Base-by-base conservation (phyloP, 257 asterid genomes). In the Solanum pennellii region DNA sequence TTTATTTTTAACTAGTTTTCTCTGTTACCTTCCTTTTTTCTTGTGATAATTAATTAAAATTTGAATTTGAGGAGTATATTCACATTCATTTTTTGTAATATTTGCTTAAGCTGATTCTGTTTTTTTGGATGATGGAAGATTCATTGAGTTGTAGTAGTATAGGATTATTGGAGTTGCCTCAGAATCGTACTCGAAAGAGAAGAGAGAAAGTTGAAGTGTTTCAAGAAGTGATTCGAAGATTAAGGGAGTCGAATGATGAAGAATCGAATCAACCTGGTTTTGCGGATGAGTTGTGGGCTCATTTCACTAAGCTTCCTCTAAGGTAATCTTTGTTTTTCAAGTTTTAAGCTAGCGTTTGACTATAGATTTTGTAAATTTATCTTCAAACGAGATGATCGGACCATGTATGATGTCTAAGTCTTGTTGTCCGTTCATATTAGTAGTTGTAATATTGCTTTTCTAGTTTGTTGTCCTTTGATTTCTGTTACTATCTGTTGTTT, bases 271-370 rank as follows among this genome's bases (percentile, higher is more conserved):
- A 90, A 82, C 93, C 94, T 37, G 97, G 93, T 37, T 95, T 95
- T 90, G 97, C 92, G 88, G 98, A 95, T 89, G 97, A 95, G 56
- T 91, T 96, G 87, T 96, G 98, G 99, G 91, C 92, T 87, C 99
- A 96, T 88, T 95, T 96, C 85, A 87, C 86, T 83, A 91, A 88
- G 90, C 94, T 96, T 56, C 94, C 99, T 20, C 93, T 92, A 41
- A 93, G 98, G 98, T 95, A 92, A 42, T n/a, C 33, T 12, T 65
- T n/a, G 16, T 65, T 65, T 65, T 65, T 65, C 72, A n/a, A n/a
- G 72, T 65, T 65, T 60, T 65, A n/a, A 65, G 72, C 18, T 65
- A 65, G 15, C 72, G 9, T n/a, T 65, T 65, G 31, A 25, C 33
- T 16, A 65, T 65, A 65, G 0, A 65, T 65, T 65, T 65, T 65